phyloP scores from a whole-genome alignment of 2,329 filamentous ascomycete genomes.

The Alternaria triticina region DNA sequence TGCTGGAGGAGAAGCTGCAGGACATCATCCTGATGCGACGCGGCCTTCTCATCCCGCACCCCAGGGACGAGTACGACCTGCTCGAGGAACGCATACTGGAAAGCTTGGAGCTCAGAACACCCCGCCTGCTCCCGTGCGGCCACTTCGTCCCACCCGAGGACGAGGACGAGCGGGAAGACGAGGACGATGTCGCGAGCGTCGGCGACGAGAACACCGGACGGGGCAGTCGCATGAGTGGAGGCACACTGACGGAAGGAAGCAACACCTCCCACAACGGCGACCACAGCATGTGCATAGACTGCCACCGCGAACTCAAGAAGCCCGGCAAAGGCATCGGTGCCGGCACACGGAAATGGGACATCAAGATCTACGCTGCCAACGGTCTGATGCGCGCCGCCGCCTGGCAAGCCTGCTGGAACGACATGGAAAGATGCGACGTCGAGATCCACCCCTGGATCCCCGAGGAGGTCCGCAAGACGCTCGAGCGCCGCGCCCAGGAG shows the following conservation, averaged over 20 bases:
- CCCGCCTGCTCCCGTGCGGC: slow-evolving; percentile 75
- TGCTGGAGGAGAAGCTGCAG: slow-evolving; percentile 72
- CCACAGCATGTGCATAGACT: slow-evolving; percentile 58
- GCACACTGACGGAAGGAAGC: slow-evolving; percentile 42
- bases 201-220: slow-evolving; percentile 39
- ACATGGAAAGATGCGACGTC: slow-evolving; percentile 98
- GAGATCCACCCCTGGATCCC: slow-evolving; percentile 81
- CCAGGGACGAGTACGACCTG: slow-evolving; percentile 79
- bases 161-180: slow-evolving; percentile 49
- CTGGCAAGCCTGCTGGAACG: slow-evolving; percentile 92
- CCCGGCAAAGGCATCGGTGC: slow-evolving; percentile 44
- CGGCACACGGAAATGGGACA: slow-evolving; percentile 67
- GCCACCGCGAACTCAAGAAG: slow-evolving; percentile 48
- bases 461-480: slow-evolving; percentile 62
- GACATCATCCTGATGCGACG: slow-evolving; percentile 73
- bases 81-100: slow-evolving; percentile 80
- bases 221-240: slow-evolving; percentile 45
- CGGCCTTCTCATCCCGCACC: slow-evolving; percentile 77
- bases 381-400: slow-evolving; percentile 90
- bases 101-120: slow-evolving; percentile 73
- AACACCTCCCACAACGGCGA: slow-evolving; percentile 26
- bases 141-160: slow-evolving; percentile 65
- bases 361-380: slow-evolving; percentile 94
- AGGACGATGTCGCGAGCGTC: slow-evolving; percentile 44
- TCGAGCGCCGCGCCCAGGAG: slow-evolving; percentile 61